phyloP scores from a whole-genome alignment of 257 asterid genomes.

The Solanum sejunctum region DNA sequence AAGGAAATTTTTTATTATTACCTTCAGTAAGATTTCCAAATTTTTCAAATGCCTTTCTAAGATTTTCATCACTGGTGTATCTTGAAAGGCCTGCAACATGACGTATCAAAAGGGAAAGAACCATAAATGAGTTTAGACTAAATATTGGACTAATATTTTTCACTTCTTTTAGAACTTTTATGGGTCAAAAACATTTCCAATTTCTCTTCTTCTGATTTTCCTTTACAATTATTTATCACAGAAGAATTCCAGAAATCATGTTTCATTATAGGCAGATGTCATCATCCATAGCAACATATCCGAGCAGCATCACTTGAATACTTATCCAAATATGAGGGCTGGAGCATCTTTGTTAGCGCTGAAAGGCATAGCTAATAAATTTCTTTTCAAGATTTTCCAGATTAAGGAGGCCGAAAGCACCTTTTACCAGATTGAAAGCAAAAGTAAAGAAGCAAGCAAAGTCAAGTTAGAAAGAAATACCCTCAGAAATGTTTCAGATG shows the following conservation, averaged over 20 bases:
- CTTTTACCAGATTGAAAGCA: neutral
- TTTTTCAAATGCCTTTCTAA: conserved; percentile 58
- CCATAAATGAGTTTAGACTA: neutral
- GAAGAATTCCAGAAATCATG: neutral
- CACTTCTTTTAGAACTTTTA: neutral
- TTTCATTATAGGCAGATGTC: neutral
- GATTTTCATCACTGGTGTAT: conserved; percentile 60
- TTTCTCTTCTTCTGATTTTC: neutral
- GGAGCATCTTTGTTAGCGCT: neutral
- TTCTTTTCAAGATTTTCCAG: neutral
- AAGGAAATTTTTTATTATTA: neutral
- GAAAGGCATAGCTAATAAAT: neutral
- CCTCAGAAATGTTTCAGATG: neutral
- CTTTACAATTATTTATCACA: neutral
- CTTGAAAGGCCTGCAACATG: conserved; percentile 66
- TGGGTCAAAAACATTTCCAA: neutral
- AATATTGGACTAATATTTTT: neutral
- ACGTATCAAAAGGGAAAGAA: neutral
- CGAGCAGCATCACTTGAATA: neutral
- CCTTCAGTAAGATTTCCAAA: conserved; percentile 77
- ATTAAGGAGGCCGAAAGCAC: neutral
- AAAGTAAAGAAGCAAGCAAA: neutral
- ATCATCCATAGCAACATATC: neutral
- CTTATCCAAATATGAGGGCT: neutral
- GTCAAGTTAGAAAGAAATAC: neutral